A percentile compares a stretch with the other conserved stretches of the same genome.
phyloP scores from a whole-genome alignment of 2,329 filamentous ascomycete genomes.

The Daldinia eschscholtzii region DNA sequence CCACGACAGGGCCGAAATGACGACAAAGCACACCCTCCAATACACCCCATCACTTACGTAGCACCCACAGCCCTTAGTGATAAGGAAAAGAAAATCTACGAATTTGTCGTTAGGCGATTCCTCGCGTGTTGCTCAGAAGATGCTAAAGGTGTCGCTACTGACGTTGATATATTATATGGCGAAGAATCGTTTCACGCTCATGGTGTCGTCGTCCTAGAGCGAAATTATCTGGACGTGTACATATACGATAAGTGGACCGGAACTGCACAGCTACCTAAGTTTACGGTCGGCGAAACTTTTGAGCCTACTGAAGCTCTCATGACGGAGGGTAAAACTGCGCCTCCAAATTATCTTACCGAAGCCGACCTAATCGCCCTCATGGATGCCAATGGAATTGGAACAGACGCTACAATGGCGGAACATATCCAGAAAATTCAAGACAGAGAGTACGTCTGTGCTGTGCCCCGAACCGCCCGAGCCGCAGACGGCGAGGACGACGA shows the following conservation, averaged over 20 bases:
- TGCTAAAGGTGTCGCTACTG: slow-evolving; percentile 86
- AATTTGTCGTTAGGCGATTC: slow-evolving; percentile 92
- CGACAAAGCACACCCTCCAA: slow-evolving; percentile 96
- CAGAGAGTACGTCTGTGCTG: slow-evolving; percentile 83
- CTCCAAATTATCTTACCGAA: slow-evolving; percentile 91
- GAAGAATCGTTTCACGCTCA: slow-evolving; percentile 84
- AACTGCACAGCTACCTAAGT: slow-evolving; percentile 83
- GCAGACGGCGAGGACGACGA: slow-evolving; percentile 56
- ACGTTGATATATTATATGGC: slow-evolving; percentile 87
- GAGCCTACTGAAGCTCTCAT: slow-evolving; percentile 91
- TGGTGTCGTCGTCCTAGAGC: slow-evolving; percentile 85
- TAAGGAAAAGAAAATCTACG: slow-evolving; percentile 84
- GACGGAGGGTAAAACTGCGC: slow-evolving; percentile 87
- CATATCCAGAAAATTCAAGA: slow-evolving; percentile 97
- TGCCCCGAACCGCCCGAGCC: slow-evolving; percentile 58
- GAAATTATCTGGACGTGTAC: slow-evolving; percentile 96
- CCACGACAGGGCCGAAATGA: slow-evolving; percentile 89
- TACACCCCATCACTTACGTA: slow-evolving; percentile 93
- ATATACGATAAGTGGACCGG: slow-evolving; percentile 97
- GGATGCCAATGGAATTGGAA: slow-evolving; percentile 98
- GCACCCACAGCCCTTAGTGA: slow-evolving; percentile 71
- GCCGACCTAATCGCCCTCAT: slow-evolving; percentile 95
- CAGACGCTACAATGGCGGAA: slow-evolving; percentile 98
- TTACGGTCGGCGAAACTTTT: slow-evolving; percentile 83
- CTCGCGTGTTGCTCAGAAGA: slow-evolving; percentile 96